Percentiles rank a stretch among this genome's conserved stretches.
Evolutionary conservation across 139 green algal species (phyloP).

Genomic region (Chlorella ohadii): DNA sequence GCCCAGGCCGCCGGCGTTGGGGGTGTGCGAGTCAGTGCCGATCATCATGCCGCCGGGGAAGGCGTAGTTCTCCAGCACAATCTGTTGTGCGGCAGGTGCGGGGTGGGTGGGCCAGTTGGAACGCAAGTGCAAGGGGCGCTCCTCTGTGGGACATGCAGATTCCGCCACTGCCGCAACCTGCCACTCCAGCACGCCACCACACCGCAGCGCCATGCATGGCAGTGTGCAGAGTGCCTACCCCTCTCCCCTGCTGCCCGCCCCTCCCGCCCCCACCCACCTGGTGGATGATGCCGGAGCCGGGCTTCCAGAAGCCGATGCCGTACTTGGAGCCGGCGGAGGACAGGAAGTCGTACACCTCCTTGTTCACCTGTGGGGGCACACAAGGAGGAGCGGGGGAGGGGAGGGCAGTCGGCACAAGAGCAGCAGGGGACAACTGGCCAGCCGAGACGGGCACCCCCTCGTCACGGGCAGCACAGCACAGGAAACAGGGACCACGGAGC

Average conservation of each 20-base stretch:
- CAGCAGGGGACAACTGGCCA: too few relatives aligned
- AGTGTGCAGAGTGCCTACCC: not conserved
- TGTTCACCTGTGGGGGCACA: conserved; percentile 64
- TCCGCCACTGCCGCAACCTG: conserved; percentile 9
- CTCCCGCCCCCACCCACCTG: conserved; percentile 61
- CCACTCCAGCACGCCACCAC: not conserved
- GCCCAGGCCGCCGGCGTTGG: conserved; percentile 93
- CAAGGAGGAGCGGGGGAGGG: not conserved
- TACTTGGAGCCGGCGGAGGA: conserved; percentile 91
- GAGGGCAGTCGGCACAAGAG: not conserved
- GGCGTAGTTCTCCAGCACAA: conserved; percentile 97
- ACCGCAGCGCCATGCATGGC: too few relatives aligned
- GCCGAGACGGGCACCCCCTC: too few relatives aligned
- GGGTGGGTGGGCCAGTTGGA: too few relatives aligned
- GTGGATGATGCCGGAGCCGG: conserved; percentile 95
- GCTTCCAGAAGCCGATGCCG: conserved; percentile 95
- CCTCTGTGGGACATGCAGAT: too few relatives aligned
- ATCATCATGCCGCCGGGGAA: conserved; percentile 96
- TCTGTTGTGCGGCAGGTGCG: conserved; percentile 56
- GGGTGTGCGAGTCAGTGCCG: conserved; percentile 95
- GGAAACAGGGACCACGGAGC: too few relatives aligned
- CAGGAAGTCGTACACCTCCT: conserved; percentile 97
- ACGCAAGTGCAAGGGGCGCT: too few relatives aligned
- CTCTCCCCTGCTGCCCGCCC: not conserved
- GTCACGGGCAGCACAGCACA: too few relatives aligned